These are phyloP conservation scores for Nemania bipapillata DNA, from an alignment of 2,329 filamentous ascomycete genomes.

Conservation along the genomic window DNA sequence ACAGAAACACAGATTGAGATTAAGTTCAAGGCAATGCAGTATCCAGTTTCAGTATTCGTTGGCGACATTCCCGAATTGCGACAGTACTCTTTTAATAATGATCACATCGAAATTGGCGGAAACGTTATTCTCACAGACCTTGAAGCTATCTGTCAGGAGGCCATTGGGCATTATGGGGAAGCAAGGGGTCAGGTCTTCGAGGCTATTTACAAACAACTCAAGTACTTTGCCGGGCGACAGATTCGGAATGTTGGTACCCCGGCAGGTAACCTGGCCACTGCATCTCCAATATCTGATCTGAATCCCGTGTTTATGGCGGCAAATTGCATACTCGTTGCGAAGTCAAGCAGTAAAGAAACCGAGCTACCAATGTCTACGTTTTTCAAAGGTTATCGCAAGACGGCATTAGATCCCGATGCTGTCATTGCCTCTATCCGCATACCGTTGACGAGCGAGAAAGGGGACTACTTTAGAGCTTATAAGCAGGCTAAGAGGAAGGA, in stretches of 20 bases:
- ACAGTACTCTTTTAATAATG: constrained; percentile 80
- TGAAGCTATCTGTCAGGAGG: constrained; percentile 83
- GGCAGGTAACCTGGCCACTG: constrained; percentile 92
- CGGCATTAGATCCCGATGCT: constrained; percentile 81
- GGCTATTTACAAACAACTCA: constrained; percentile 93
- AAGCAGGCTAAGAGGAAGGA: constrained; percentile 98
- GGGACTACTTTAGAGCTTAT: constrained; percentile 88
- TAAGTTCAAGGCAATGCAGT: constrained; percentile 95
- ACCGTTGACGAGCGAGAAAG: constrained; percentile 76
- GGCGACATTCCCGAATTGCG: constrained; percentile 91
- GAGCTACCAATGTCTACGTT: constrained; percentile 93
- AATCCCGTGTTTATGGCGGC: constrained; percentile 94
- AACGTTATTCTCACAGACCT: constrained; percentile 93
- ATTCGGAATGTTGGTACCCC: constrained; percentile 98
- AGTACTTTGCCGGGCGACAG: constrained; percentile 93
- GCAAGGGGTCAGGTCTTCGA: constrained; percentile 80
- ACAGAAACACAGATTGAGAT: constrained; percentile 98
- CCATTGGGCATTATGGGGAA: constrained; percentile 80
- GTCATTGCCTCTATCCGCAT: constrained; percentile 90
- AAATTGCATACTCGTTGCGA: constrained; percentile 82
- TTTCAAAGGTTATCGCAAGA: constrained; percentile 90
- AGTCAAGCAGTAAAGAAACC: constrained; percentile 75
- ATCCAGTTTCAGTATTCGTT: constrained; percentile 88
- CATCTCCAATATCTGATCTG: constrained; percentile 94
- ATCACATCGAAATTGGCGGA: constrained; percentile 89